Evolutionary conservation across 306 rosid species (phyloP).

Genomic region (Malus sieversii): DNA sequence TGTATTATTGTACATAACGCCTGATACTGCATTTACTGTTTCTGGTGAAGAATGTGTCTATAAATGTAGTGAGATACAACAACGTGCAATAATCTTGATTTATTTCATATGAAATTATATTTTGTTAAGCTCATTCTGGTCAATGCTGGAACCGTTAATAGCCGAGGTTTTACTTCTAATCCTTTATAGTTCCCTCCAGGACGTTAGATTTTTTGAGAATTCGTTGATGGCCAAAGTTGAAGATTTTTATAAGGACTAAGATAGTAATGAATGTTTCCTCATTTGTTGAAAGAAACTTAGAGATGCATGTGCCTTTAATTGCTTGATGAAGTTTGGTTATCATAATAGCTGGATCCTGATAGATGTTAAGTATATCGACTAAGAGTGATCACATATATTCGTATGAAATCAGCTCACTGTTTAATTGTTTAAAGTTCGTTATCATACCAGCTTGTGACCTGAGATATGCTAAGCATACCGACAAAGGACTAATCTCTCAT

Average conservation of each 20-base stretch:
- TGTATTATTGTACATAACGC: conserved; percentile 48
- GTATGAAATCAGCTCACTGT: not conserved
- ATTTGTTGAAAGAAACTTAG: not conserved
- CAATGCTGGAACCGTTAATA: not conserved
- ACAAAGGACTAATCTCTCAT: too few relatives aligned
- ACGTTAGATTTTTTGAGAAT: not conserved
- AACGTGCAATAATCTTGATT: conserved; percentile 14
- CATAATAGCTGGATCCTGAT: not conserved
- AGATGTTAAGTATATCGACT: not conserved
- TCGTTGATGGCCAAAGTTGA: not conserved
- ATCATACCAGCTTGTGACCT: not conserved
- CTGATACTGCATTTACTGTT: conserved; percentile 29
- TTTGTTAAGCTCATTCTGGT: not conserved
- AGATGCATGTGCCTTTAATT: not conserved
- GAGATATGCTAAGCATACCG: not conserved
- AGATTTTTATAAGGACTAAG: not conserved
- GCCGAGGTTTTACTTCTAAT: not conserved
- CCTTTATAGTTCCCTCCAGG: not conserved
- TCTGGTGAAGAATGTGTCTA: conserved; percentile 16
- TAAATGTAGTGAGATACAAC: conserved; percentile 24
- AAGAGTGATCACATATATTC: not conserved
- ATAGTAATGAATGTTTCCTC: not conserved
- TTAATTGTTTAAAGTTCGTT: not conserved
- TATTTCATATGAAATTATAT: not conserved
- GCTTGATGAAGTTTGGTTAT: not conserved